Conservation (phyloP, 179 eudicot species). For the Gypsophila paniculata region DNA sequence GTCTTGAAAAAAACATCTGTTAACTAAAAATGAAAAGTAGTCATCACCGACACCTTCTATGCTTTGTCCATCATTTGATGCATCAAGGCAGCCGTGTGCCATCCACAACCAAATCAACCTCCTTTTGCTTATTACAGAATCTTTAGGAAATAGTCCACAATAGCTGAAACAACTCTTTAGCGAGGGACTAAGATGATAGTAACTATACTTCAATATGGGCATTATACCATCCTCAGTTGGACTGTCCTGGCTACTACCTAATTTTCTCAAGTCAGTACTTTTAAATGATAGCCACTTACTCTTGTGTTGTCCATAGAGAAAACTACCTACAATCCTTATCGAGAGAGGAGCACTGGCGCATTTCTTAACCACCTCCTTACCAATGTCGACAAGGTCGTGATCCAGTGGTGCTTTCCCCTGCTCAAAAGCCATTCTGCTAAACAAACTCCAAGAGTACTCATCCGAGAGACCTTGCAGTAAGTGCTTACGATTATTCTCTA, state of each 20-base stretch:
- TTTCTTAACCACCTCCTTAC: conserved; percentile 19
- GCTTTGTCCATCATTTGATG: not conserved
- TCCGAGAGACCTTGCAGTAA: conserved; percentile 13
- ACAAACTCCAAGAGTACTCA: conserved; percentile 20
- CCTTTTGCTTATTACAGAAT: not conserved
- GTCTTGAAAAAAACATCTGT: conserved; percentile 12
- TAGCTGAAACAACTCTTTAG: conserved; percentile 23
- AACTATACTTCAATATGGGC: conserved; percentile 17
- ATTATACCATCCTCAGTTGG: conserved; percentile 1
- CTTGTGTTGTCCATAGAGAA: conserved; percentile 9
- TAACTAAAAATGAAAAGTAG: not conserved
- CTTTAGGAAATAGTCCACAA: conserved; percentile 13
- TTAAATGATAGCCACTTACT: conserved; percentile 12
- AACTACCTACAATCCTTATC: conserved; percentile 14
- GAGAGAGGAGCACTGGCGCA: conserved; percentile 21
- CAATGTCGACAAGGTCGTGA: not conserved
- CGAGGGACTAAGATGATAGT: not conserved
- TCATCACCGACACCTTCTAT: conserved; percentile 9
- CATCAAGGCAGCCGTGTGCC: conserved; percentile 20
- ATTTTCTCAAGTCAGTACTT: not conserved
- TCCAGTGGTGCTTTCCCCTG: not conserved
- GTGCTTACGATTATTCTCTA: not conserved
- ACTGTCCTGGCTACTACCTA: not conserved
- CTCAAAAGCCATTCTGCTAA: conserved; percentile 14
- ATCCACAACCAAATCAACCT: conserved; percentile 9